Evolutionary conservation across 2,329 filamentous ascomycete genomes (phyloP).

Genomic region (Raffaelea albimanens): DNA sequence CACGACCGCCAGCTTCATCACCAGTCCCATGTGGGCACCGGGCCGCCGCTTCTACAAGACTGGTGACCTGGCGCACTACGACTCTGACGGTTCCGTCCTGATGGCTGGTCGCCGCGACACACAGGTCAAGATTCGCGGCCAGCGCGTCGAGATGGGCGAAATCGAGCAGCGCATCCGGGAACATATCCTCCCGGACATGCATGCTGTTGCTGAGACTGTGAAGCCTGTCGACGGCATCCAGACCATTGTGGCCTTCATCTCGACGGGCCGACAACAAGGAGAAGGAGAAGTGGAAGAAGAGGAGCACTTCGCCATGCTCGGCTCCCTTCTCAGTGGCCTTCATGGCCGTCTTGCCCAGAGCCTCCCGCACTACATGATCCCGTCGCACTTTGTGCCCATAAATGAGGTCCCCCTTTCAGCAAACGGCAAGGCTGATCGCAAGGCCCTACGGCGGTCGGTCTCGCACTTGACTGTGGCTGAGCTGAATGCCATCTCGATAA

Average conservation of each 20-base stretch:
- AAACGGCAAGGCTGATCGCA: conserved; percentile 20
- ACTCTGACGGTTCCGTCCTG: conserved; percentile 39
- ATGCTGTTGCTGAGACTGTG: conserved; percentile 13
- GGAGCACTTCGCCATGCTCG: neutral
- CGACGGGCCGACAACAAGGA: conserved; percentile 11
- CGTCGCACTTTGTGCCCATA: neutral
- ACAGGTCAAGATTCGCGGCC: conserved; percentile 54
- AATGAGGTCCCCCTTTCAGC: conserved; percentile 12
- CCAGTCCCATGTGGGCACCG: conserved; percentile 7
- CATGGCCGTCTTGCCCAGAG: neutral
- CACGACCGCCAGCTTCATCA: conserved; percentile 13
- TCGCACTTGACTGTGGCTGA: neutral
- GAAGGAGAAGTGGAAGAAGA: neutral
- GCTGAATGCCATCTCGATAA: too few species aligned
- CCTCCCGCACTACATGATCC: neutral
- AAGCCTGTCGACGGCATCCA: neutral
- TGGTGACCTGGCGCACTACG: conserved; percentile 47
- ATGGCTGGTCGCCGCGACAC: conserved; percentile 49
- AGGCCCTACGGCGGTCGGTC: too few species aligned
- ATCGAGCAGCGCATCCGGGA: neutral
- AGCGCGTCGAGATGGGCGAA: conserved; percentile 47
- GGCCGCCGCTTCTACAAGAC: conserved; percentile 46
- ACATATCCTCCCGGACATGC: neutral
- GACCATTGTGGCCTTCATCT: conserved; percentile 17
- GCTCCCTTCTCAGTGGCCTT: neutral